Evolutionary conservation across 2,329 filamentous ascomycete genomes (phyloP).

Genomic region (Hymenotorrendiella dingleyae): DNA sequence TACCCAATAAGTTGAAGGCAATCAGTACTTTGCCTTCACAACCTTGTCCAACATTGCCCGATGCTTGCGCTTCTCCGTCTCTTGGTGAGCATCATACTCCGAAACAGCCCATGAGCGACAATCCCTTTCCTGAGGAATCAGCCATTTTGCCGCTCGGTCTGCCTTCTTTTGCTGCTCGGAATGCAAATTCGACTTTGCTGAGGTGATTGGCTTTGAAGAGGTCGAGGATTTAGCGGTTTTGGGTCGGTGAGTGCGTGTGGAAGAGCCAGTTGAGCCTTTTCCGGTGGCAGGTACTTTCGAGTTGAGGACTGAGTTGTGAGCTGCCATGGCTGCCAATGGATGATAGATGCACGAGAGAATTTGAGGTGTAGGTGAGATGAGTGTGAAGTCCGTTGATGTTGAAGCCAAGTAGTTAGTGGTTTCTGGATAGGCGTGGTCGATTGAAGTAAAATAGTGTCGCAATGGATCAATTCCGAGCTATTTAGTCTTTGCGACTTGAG

Average conservation of each 20-base stretch:
- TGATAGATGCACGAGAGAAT: no score
- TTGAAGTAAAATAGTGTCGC: not conserved
- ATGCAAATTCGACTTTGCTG: not conserved
- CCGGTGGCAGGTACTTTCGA: not conserved
- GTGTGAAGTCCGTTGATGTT: not conserved
- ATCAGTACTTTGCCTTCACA: not conserved
- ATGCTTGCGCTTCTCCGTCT: not conserved
- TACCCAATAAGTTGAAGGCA: no score
- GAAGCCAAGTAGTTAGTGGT: not conserved
- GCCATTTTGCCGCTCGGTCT: not conserved
- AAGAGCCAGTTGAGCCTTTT: not conserved
- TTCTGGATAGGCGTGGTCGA: not conserved
- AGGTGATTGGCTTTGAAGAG: no score
- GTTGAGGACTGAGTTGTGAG: not conserved
- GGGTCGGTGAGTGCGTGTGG: not conserved
- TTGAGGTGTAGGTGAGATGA: no score
- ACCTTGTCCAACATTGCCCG: not conserved
- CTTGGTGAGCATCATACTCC: slow-evolving; percentile 1
- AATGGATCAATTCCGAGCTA: no score
- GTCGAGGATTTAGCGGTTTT: not conserved
- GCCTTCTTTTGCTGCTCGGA: not conserved
- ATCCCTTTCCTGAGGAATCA: not conserved
- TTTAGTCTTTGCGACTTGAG: no score
- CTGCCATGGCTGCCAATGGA: no score
- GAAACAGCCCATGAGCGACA: not conserved